Conservation (phyloP, 768 basidiomycete species). For the Collybia nuda region DNA sequence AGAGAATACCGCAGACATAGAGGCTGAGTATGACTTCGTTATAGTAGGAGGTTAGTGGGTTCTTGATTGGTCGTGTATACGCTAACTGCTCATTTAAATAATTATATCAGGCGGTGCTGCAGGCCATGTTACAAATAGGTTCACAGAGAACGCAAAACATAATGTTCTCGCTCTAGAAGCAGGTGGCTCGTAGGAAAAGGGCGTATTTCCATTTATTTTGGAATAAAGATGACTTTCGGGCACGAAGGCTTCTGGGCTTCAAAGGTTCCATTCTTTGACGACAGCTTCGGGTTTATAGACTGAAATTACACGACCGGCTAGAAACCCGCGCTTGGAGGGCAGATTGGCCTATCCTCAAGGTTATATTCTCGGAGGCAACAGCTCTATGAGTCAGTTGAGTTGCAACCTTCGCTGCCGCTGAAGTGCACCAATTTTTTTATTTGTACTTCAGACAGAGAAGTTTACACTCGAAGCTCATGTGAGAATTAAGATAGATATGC, state of each 20-base stretch:
- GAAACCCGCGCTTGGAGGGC: constrained; percentile 19
- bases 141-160: constrained; percentile 6
- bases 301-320: constrained; percentile 29
- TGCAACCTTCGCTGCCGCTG: neutral
- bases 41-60: constrained; percentile 8
- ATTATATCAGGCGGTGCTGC: constrained; percentile 12
- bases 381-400: constrained; percentile 20
- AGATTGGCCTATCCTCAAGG: constrained; percentile 18
- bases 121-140: constrained; percentile 11
- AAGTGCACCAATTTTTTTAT: neutral
- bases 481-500: constrained; percentile 26
- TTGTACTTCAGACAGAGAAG: constrained; percentile 15
- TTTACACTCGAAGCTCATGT: constrained; percentile 21
- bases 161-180: constrained; percentile 12
- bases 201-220: neutral
- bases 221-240: constrained; percentile 4
- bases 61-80: neutral
- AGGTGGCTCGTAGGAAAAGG: constrained; percentile 7
- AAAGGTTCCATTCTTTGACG: constrained; percentile 19
- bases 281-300: constrained; percentile 17
- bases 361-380: constrained; percentile 29
- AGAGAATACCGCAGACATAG: constrained; percentile 6
- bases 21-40: constrained; percentile 10
- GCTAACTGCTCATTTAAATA: neutral
- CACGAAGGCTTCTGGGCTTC: constrained; percentile 18